Percentiles rank a stretch among this genome's conserved stretches.
Conservation (phyloP, 208 protist species). For the Trypanosoma boissoni region DNA sequence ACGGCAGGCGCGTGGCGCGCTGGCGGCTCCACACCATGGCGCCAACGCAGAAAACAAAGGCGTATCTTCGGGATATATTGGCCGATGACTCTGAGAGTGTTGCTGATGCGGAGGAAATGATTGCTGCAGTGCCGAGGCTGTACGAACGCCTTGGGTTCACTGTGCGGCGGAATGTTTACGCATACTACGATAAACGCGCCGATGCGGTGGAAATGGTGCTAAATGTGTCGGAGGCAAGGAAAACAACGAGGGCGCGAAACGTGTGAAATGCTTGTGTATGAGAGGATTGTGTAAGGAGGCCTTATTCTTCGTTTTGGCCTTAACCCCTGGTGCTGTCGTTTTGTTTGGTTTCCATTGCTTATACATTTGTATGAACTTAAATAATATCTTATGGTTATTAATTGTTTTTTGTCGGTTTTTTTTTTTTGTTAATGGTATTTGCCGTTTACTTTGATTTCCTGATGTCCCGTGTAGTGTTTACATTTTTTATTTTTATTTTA, state of each 20-base stretch:
- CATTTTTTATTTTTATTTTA: too few species aligned
- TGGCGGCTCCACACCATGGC: constrained; percentile 77
- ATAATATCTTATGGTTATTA: too few species aligned
- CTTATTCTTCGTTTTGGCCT: too few species aligned
- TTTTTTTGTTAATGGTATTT: too few species aligned
- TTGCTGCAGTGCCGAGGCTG: constrained; percentile 28
- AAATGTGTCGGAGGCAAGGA: constrained; percentile 15
- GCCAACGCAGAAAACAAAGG: constrained; percentile 15
- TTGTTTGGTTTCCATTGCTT: too few species aligned
- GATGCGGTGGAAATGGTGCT: constrained; percentile 74
- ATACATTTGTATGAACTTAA: too few species aligned
- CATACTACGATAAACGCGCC: constrained; percentile 48
- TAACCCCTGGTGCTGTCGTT: too few species aligned
- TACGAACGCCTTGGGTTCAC: constrained; percentile 51
- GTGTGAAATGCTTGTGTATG: too few species aligned
- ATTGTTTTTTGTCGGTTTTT: too few species aligned
- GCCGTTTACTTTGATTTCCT: too few species aligned
- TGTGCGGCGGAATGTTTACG: constrained; percentile 37
- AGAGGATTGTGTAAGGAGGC: too few species aligned
- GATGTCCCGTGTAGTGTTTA: too few species aligned
- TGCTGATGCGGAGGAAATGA: constrained; percentile 25
- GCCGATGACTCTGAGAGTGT: constrained; percentile 9
- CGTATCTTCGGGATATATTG: constrained; percentile 17
- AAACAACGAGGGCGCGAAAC: neutral
- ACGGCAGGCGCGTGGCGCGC: constrained; percentile 24